A percentile compares a stretch with the other conserved stretches of the same genome.
Conservation (phyloP, 1,284 basidiomycete genomes). For the Stygiomarasmius scandens region DNA sequence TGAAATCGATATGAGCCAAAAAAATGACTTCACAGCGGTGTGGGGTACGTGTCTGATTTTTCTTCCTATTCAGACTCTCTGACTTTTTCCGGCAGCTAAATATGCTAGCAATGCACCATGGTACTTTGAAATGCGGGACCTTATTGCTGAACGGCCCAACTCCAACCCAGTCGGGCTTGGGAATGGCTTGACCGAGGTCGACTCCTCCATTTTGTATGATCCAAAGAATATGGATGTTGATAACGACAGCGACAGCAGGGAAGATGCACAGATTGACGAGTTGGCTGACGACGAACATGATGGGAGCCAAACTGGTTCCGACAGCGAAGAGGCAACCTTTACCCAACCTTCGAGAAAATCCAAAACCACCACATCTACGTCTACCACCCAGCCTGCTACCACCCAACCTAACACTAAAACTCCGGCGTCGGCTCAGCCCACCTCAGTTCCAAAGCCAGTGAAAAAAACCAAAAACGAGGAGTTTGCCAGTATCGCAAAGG, state of each 20-base stretch:
- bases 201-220: background rate
- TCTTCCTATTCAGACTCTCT: background rate
- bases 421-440: too few species aligned
- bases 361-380: too few species aligned
- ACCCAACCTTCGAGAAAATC: too few species aligned
- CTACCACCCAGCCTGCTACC: too few species aligned
- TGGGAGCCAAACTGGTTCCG: too few species aligned
- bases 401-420: too few species aligned
- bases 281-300: too few species aligned
- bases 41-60: slow-evolving; percentile 10
- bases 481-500: background rate
- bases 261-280: too few species aligned
- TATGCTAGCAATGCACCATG: slow-evolving; percentile 4
- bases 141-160: slow-evolving; percentile 10
- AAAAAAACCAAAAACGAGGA: background rate
- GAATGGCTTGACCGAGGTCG: background rate
- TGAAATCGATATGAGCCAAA: slow-evolving; percentile 13
- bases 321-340: too few species aligned
- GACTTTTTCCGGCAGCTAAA: background rate
- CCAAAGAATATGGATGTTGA: too few species aligned
- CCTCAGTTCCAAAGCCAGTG: background rate
- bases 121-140: slow-evolving; percentile 9
- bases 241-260: background rate
- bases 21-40: slow-evolving; percentile 15
- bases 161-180: slow-evolving; percentile 1